Percentiles rank a stretch among this genome's conserved stretches.
phyloP scores from a whole-genome alignment of 768 basidiomycete species.

The Hemileccinum impolitum region DNA sequence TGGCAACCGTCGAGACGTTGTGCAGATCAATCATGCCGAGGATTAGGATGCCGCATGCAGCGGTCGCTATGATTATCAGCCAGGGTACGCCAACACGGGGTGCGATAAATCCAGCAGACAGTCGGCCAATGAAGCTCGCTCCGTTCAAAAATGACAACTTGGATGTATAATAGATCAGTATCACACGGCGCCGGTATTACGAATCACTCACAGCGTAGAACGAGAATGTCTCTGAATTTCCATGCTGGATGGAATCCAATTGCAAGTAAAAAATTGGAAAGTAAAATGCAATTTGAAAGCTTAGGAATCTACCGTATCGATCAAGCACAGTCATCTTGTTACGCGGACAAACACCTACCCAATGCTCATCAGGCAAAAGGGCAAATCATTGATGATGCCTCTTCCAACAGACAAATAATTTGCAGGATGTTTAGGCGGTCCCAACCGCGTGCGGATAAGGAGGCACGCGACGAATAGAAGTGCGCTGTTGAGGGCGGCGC shows the following conservation, averaged over 20 bases:
- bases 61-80: conserved; percentile 35
- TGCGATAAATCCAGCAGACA: conserved; percentile 44
- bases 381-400: conserved; percentile 11
- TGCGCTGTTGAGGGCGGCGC: conserved; percentile 40
- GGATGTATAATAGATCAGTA: not conserved
- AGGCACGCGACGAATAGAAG: conserved; percentile 34
- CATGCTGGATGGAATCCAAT: conserved; percentile 47
- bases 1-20: conserved; percentile 32
- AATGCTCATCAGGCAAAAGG: conserved; percentile 15
- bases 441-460: conserved; percentile 39
- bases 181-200: not conserved
- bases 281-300: conserved; percentile 39
- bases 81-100: conserved; percentile 42
- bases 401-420: conserved; percentile 18
- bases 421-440: conserved; percentile 20
- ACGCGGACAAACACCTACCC: conserved; percentile 17
- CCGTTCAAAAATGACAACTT: conserved; percentile 54
- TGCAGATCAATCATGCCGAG: conserved; percentile 43
- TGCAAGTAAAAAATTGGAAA: conserved; percentile 58
- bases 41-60: conserved; percentile 34
- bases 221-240: conserved; percentile 43
- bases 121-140: conserved; percentile 47
- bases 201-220: conserved; percentile 48
- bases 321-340: not conserved
- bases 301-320: conserved; percentile 8